These are phyloP conservation scores for Saccharomyces uvarum DNA, from an alignment of 1,139 yeast genomes.

Conservation along the genomic window DNA sequence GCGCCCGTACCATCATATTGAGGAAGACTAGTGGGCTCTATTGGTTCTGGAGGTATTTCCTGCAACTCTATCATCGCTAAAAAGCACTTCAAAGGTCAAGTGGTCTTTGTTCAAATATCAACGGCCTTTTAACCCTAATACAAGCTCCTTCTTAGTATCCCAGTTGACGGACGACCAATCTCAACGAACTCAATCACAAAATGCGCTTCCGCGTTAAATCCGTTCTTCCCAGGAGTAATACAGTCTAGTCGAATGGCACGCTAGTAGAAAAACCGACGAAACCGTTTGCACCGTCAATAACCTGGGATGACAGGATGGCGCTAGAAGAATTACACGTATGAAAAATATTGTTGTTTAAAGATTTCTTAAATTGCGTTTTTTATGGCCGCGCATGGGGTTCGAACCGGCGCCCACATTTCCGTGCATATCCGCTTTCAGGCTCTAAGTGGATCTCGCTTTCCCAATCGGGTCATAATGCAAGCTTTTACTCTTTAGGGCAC, in stretches of 20 bases:
- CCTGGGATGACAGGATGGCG: neutral
- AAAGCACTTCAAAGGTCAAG: neutral
- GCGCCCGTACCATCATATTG: constrained; percentile 7
- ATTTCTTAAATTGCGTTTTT: neutral
- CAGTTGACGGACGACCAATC: neutral
- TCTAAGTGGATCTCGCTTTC: neutral
- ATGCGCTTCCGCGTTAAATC: neutral
- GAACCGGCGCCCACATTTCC: neutral
- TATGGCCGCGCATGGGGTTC: neutral
- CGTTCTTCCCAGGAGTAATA: neutral
- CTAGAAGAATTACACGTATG: too few species aligned
- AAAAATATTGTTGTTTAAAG: too few species aligned
- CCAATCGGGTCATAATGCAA: neutral
- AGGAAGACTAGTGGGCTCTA: constrained; percentile 7
- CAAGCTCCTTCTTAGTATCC: neutral
- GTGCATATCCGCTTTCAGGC: neutral
- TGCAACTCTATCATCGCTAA: constrained; percentile 10
- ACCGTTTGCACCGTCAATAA: neutral
- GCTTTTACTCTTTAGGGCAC: neutral
- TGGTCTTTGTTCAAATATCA: neutral
- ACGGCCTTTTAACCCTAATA: neutral
- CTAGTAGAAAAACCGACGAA: neutral
- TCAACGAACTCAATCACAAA: neutral
- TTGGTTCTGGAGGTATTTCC: constrained; percentile 18
- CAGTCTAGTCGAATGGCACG: neutral